phyloP scores from a whole-genome alignment of 495 filamentous ascomycete species.

The Diplogelasinospora grovesii region DNA sequence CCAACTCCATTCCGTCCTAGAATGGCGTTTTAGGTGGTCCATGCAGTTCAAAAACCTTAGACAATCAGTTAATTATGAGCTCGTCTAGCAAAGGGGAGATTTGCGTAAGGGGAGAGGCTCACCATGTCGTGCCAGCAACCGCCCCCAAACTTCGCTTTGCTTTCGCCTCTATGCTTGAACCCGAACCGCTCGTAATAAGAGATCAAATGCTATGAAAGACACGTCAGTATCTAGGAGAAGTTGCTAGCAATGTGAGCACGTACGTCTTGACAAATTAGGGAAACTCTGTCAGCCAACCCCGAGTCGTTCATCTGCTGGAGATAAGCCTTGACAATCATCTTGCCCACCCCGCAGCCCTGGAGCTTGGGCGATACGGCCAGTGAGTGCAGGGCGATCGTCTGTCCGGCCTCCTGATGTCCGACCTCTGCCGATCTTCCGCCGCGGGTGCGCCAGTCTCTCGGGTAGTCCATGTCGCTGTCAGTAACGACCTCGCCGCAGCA shows the following conservation, averaged over 20 bases:
- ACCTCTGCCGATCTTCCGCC: constrained; percentile 23
- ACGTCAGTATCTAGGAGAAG: constrained; percentile 3
- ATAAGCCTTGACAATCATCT: constrained; percentile 67
- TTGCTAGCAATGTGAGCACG: constrained; percentile 18
- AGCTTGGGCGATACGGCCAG: constrained; percentile 70
- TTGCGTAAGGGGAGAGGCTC: constrained; percentile 13
- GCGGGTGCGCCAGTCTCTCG: constrained; percentile 52
- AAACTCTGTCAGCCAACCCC: constrained; percentile 62
- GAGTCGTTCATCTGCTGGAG: constrained; percentile 57
- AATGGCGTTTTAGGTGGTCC: constrained; percentile 3
- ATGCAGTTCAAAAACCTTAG: constrained; percentile 2
- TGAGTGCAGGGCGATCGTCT: constrained; percentile 75
- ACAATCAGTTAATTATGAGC: neutral
- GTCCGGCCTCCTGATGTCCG: constrained; percentile 62
- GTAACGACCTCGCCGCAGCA: constrained; percentile 54
- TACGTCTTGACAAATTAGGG: constrained; percentile 70
- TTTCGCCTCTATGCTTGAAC: constrained; percentile 62
- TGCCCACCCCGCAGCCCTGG: constrained; percentile 69
- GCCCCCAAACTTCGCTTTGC: constrained; percentile 59
- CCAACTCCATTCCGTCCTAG: neutral
- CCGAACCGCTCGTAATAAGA: constrained; percentile 72
- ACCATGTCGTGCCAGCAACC: constrained; percentile 78
- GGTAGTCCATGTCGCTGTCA: constrained; percentile 71
- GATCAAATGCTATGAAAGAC: constrained; percentile 45
- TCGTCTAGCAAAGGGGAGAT: neutral